Evolutionary conservation across 495 filamentous ascomycete genomes (phyloP), one percentile per base, ranked within the genome.

Genomic region (Tetracladium marchalianum): DNA sequence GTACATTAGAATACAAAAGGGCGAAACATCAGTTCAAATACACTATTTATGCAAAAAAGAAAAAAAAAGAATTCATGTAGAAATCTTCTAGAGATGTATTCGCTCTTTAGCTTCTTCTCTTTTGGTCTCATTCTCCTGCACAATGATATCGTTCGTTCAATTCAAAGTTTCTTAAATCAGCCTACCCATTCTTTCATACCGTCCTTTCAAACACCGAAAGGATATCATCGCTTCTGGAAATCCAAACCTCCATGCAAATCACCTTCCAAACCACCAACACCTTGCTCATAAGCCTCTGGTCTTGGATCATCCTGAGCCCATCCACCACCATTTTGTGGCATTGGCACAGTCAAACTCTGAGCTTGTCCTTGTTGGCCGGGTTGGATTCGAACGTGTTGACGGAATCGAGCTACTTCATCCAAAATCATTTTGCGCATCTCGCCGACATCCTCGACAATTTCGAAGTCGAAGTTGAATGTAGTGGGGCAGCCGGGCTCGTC

Each of bases 341-440:
- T 57, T n/a, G 50, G 53, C 6, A 60, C 54, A 8, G 50, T 16
- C 7, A 43, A 44, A 35, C 44, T 15, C 50, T 50, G 55, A 15
- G 35, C 35, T 17, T 15, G 6, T 49, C 50, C 41, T 57, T 60
- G 39, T 44, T 61, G 13, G 49, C 69, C 69, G 2, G 72, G 84
- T 50, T 77, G 82, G 32, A 75, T 73, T 24, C 92, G 75, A 31
- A 97, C 92, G 17, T 64, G 55, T 46, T 75, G 58, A 59, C 92
- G 76, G 76, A 98, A 98, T 46, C 78, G 72, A 51, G 78, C 67
- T 9, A 97, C 93, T 61, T 98, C 92, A 17, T 89, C 83, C 49
- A 95, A 73, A 54, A 98, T 98, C 92, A 97, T 95, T 68, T 83
- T 80, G 55, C 89, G 82, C 92, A 98, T 97, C 56, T 95, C 84